These are phyloP conservation scores for Dictyostelium discoideum DNA, from an alignment of 78 protist genomes.

Conservation along the genomic window DNA sequence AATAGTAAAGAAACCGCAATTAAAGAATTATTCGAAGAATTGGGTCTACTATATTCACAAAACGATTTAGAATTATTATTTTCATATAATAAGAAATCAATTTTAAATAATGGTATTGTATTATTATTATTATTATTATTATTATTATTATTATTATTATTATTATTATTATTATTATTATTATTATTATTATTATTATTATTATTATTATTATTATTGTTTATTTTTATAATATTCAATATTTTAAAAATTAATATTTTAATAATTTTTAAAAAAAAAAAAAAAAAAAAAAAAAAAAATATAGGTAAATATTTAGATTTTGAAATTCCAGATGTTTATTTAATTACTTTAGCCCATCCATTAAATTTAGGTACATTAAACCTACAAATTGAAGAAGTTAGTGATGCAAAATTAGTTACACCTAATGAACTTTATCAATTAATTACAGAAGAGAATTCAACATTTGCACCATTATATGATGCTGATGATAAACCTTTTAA, in stretches of 20 bases:
- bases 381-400: constrained; percentile 65
- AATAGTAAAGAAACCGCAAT: constrained; percentile 24
- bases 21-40: constrained; percentile 53
- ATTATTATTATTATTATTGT: no score
- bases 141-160: background rate
- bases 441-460: background rate
- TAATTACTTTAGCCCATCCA: background rate
- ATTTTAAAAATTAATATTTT: no score
- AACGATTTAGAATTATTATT: constrained; percentile 25
- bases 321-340: constrained; percentile 66
- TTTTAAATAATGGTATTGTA: constrained; percentile 24
- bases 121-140: background rate
- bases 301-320: constrained; percentile 48
- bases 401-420: constrained; percentile 18
- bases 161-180: background rate
- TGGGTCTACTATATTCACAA: constrained; percentile 30
- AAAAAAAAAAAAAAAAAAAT: no score
- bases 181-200: background rate
- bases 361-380: constrained; percentile 12
- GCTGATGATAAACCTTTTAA: background rate
- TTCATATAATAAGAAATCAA: background rate
- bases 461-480: constrained; percentile 30
- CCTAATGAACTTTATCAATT: background rate
- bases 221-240: no score
- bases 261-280: no score